Base-by-base conservation (phyloP, 768 basidiomycete genomes). In the Melanogaster broomeanus region DNA sequence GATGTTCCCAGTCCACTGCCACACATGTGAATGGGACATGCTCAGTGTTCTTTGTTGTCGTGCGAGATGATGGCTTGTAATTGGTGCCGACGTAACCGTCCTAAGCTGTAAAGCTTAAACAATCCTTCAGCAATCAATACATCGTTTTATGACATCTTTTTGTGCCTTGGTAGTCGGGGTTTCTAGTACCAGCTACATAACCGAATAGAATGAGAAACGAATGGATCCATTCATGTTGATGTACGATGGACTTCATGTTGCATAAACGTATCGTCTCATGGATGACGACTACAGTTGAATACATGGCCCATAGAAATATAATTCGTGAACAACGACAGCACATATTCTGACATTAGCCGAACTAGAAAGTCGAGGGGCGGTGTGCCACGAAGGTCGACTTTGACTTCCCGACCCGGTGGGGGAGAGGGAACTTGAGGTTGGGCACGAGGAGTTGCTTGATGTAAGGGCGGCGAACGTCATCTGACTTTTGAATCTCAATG, bases 361-460 rank as follows among this genome's bases (percentile, higher is more conserved):
- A 53, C 72, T 65, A 81, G 74, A 92, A 93, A 39, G 91, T 93
- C 53, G 71, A 64, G 21, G 91, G 91, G 58, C 91, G 84, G 65
- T 74, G 72, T 30, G 93, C 91, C 45, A 85, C 82, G 69, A 95
- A 95, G 51, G 85, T 91, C 60, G 86, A 85, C 61, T 83, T 87
- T 56, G 76, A 70, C 78, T 93, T 93, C 56, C 76, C 57, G 52
- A 94, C 83, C 49, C 97, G 89, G 73, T 91, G 90, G 55, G 96
- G 93, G 44, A 98, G 87, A 56, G 96, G 96, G 93, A 98, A 99
- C 74, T 87, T 94, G 81, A 98, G 90, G 55, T 80, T 77, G 53
- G 94, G 94, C 48, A 77, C 77, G 63, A 98, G 78, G 63, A 98
- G 85, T 74, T 99, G 97, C 77, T 88, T 94, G 83, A 98, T 98